Conservation (phyloP, 2,329 filamentous ascomycete genomes). For the Leptographium wingfieldii region DNA sequence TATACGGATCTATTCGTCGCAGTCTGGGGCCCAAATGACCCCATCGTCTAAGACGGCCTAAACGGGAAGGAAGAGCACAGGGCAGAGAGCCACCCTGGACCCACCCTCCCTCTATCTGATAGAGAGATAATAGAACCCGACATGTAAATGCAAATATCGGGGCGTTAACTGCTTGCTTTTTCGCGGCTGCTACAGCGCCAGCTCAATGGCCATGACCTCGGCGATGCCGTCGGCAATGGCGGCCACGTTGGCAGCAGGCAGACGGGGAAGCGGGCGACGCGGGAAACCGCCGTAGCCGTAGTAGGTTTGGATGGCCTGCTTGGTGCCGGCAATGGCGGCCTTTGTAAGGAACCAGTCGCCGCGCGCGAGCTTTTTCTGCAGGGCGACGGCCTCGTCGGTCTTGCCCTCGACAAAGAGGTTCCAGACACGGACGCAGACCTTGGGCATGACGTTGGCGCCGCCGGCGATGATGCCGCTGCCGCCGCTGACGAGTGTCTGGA, state of each 20-base stretch:
- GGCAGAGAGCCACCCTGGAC: not conserved
- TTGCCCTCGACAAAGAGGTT: constrained; percentile 62
- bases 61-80: not conserved
- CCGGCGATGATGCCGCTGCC: constrained; percentile 79
- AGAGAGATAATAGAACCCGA: not conserved
- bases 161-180: not conserved
- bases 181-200: constrained; percentile 25
- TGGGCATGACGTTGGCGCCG: constrained; percentile 74
- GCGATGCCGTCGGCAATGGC: constrained; percentile 41
- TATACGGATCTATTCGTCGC: not conserved
- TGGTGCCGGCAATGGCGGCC: constrained; percentile 74
- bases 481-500: constrained; percentile 67
- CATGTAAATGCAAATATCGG: not conserved
- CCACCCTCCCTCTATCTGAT: not conserved
- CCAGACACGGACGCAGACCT: constrained; percentile 68
- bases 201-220: constrained; percentile 56
- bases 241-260: constrained; percentile 42
- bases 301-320: constrained; percentile 67
- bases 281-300: constrained; percentile 73
- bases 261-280: constrained; percentile 55
- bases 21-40: not conserved
- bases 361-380: constrained; percentile 67
- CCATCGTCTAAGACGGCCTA: not conserved
- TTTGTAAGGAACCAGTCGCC: constrained; percentile 78
- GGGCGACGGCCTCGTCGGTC: constrained; percentile 57